A percentile compares a stretch with the other conserved stretches of the same genome.
phyloP scores from a whole-genome alignment of 192 early-diverging fungal genomes.

The Coemansia sp. region DNA sequence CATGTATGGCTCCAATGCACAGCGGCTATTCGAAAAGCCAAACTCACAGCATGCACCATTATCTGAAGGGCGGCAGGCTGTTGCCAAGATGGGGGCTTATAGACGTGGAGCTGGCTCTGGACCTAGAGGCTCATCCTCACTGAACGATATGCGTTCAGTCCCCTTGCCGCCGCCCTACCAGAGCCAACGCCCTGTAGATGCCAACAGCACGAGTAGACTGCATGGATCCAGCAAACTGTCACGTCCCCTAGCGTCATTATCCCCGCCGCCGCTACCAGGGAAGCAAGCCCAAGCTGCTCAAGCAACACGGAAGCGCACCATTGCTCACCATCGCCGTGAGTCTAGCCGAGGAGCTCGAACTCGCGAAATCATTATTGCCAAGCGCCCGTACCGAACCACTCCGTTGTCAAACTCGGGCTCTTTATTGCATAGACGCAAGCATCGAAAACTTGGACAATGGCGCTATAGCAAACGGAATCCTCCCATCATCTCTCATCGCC shows the following conservation, averaged over 20 bases:
- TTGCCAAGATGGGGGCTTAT: no score
- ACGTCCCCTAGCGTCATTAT: neutral
- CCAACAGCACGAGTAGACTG: neutral
- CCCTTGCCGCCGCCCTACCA: neutral
- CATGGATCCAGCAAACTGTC: slow-evolving; percentile 1
- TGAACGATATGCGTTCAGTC: neutral
- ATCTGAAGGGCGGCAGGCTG: no score
- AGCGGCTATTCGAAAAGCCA: no score
- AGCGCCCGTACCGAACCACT: neutral
- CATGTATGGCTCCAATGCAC: neutral
- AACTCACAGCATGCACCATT: no score
- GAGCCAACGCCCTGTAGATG: neutral
- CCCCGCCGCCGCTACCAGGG: neutral
- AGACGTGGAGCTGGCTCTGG: no score
- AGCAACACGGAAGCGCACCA: neutral
- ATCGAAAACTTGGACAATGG: no score
- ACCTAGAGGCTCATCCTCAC: neutral
- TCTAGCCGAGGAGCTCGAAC: slow-evolving; percentile 33
- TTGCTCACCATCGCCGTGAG: slow-evolving; percentile 18
- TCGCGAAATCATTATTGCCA: slow-evolving; percentile 30
- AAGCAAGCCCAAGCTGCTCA: neutral
- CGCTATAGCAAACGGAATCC: no score
- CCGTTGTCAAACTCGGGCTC: no score
- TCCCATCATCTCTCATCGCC: no score
- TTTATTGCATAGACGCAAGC: no score